Evolutionary conservation across 768 basidiomycete species (phyloP), one percentile per base, ranked within the genome.

Genomic region (Leccinum longicurvipes): DNA sequence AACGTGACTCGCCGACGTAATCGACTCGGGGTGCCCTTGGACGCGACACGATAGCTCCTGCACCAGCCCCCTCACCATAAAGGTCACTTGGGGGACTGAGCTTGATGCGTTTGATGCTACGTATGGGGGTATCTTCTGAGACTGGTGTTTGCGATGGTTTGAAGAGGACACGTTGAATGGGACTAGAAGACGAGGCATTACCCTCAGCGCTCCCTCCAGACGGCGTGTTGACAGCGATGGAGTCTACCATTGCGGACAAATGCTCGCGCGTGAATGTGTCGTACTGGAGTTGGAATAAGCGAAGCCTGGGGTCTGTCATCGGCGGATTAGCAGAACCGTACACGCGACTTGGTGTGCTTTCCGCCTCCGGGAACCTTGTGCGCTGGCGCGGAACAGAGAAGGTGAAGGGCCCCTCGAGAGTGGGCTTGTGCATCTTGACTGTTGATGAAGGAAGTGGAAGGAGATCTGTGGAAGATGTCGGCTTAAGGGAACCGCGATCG

Each of bases 191-290:
- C 1, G 75, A 74, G 4, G 72, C 78, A 8, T 69, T 75, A 2
- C 63, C 65, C 32, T 71, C 74, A n/a, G 78, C 77, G 51, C 79
- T 81, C 23, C 76, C 74, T 9, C 70, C 83, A 27, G 89, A 86
- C 0, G 83, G 82, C 0, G 85, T 83, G 59, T 88, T 86, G 39
- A 88, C 76, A n/a, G 92, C 93, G 57, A 98, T 95, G 3, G 93
- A 91, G 62, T 97, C 95, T 2, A 96, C 93, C 73, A 98, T 82
- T 0, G 91, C 93, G 3, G 92, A 93, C 42, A 98, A 82, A 67
- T 97, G 93, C 21, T 96, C 91, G 44, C 93, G 84, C 1, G 96
- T 99, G 67, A 91, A 95, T 0, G 96, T 98, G 70, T 99, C 96
- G 66, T 98, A 98, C 60, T 93, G 86, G 50, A 94, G 90, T 66